A percentile compares a stretch with the other conserved stretches of the same genome.
Conservation (phyloP, 768 basidiomycete species). For the Pleurotus djamor region DNA sequence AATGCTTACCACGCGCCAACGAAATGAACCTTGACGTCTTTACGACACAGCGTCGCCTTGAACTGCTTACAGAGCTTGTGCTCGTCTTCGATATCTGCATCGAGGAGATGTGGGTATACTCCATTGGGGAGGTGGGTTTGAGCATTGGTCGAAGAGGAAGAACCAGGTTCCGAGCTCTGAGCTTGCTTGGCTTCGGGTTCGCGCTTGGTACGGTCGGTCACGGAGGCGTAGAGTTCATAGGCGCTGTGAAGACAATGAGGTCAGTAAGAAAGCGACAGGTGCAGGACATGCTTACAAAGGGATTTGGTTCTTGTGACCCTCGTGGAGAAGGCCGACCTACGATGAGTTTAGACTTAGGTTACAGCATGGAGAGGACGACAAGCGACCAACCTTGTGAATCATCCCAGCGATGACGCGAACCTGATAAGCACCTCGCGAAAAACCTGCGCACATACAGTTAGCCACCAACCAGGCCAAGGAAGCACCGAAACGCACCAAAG, state of each 20-base stretch:
- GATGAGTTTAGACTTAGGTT: neutral
- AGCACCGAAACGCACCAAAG: slow-evolving; percentile 13
- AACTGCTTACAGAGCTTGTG: slow-evolving; percentile 15
- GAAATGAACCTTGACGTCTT: slow-evolving; percentile 36
- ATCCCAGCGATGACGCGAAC: slow-evolving; percentile 25
- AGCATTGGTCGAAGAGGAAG: too few species aligned
- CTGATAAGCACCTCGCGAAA: slow-evolving; percentile 32
- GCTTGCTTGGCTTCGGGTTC: too few species aligned
- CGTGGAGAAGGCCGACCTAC: slow-evolving; percentile 11
- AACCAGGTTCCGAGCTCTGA: too few species aligned
- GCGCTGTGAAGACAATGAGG: neutral
- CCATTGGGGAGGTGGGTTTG: too few species aligned
- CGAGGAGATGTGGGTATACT: too few species aligned
- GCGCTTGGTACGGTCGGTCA: too few species aligned
- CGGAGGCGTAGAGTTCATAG: neutral
- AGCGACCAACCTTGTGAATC: slow-evolving; percentile 19
- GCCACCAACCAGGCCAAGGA: neutral
- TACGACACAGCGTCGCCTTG: slow-evolving; percentile 15
- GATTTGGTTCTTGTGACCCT: neutral
- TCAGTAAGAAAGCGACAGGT: neutral
- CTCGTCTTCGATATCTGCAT: too few species aligned
- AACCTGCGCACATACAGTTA: slow-evolving; percentile 15
- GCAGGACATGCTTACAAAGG: neutral
- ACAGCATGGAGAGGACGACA: neutral
- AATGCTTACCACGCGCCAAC: slow-evolving; percentile 39